Evolutionary conservation across 2,329 filamentous ascomycete genomes (phyloP).

Genomic region (Samsoniella hepiali): DNA sequence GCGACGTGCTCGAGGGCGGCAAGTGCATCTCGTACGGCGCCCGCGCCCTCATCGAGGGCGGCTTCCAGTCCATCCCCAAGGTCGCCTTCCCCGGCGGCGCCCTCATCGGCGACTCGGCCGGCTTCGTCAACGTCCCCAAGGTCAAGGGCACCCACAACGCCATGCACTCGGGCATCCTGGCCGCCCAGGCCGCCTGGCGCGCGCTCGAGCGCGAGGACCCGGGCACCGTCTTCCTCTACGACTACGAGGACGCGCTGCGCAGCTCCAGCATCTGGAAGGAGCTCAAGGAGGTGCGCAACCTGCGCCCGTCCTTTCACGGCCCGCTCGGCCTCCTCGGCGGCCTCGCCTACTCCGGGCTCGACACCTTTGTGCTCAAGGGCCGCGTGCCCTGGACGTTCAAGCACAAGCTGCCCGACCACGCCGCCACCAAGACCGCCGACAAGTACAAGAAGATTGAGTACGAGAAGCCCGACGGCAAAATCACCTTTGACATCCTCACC

Average conservation of each 20-base stretch:
- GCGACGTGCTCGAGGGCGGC: slow-evolving; percentile 81
- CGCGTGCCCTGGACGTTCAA: slow-evolving; percentile 87
- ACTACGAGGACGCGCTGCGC: slow-evolving; percentile 87
- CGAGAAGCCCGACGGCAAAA: slow-evolving; percentile 90
- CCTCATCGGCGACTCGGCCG: slow-evolving; percentile 91
- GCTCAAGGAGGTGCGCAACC: slow-evolving; percentile 91
- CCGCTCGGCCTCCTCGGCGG: slow-evolving; percentile 87
- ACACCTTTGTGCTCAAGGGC: slow-evolving; percentile 84
- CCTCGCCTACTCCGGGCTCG: slow-evolving; percentile 86
- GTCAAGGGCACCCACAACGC: slow-evolving; percentile 98
- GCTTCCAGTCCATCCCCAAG: slow-evolving; percentile 96
- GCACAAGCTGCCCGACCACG: slow-evolving; percentile 75
- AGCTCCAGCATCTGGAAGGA: slow-evolving; percentile 91
- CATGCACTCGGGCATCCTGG: slow-evolving; percentile 96
- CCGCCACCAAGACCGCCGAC: slow-evolving; percentile 75
- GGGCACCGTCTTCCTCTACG: slow-evolving; percentile 83
- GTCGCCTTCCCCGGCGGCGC: slow-evolving; percentile 94
- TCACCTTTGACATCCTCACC: slow-evolving; percentile 94
- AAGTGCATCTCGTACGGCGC: slow-evolving; percentile 98
- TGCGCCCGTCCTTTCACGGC: slow-evolving; percentile 90
- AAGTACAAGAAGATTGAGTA: slow-evolving; percentile 88
- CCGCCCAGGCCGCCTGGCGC: slow-evolving; percentile 82
- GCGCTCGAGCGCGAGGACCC: slow-evolving; percentile 59
- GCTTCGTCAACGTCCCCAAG: slow-evolving; percentile 96
- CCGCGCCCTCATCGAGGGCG: slow-evolving; percentile 86